Conservation (phyloP, 495 filamentous ascomycete genomes). For the Sordaria brevicollis region DNA sequence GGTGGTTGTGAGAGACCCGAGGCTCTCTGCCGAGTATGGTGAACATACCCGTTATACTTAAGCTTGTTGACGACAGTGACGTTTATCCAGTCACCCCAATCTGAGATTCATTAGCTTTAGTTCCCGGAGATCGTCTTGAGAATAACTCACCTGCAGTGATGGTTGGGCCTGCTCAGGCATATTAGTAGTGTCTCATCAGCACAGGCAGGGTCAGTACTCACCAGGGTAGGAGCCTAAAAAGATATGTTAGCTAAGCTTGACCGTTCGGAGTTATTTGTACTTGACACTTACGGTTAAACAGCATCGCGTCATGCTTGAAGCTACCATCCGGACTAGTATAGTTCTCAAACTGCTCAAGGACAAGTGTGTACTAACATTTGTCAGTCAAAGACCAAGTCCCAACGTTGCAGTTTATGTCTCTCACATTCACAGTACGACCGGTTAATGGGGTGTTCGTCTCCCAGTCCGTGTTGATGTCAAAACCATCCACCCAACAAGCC, state of each 20-base stretch:
- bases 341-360: not conserved
- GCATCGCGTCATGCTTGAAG: not conserved
- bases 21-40: not conserved
- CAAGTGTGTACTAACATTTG: not conserved
- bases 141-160: not conserved
- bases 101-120: not conserved
- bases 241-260: not conserved
- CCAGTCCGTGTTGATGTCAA: not conserved
- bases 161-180: not conserved
- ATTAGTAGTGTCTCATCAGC: not conserved
- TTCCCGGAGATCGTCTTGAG: not conserved
- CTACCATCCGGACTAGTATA: not conserved
- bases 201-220: not conserved
- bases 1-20: no score
- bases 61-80: constrained; percentile 1
- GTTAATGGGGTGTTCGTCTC: not conserved
- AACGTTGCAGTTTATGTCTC: not conserved
- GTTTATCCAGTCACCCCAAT: constrained; percentile 1
- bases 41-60: not conserved
- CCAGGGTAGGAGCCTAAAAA: not conserved
- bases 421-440: not conserved
- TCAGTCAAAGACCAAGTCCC: not conserved
- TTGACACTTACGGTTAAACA: not conserved
- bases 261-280: not conserved
- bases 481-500: not conserved